phyloP scores from a whole-genome alignment of 2,329 filamentous ascomycete species.

The Ascosphaera apis region DNA sequence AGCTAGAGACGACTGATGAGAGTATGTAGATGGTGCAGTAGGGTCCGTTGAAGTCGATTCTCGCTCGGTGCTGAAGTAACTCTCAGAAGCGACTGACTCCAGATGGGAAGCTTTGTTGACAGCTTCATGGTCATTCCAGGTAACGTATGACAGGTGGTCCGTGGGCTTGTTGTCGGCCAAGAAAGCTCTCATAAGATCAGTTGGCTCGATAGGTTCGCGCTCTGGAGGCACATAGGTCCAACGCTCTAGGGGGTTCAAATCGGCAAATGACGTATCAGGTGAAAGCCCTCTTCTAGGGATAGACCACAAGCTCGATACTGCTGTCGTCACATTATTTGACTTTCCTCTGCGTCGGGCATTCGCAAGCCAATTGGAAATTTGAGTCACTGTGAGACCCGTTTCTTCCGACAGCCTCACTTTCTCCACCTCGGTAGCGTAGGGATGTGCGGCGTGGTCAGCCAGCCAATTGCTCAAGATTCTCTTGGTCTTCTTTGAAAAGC shows the following conservation, averaged over 20 bases:
- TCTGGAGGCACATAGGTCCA: slow-evolving; percentile 48
- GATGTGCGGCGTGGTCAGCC: slow-evolving; percentile 53
- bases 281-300: slow-evolving; percentile 39
- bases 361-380: slow-evolving; percentile 82
- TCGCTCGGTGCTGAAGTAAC: slow-evolving; percentile 29
- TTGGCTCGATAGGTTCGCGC: slow-evolving; percentile 42
- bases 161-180: too few relatives aligned
- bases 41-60: slow-evolving; percentile 30
- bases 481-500: slow-evolving; percentile 62
- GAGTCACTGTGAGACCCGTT: slow-evolving; percentile 59
- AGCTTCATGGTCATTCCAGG: slow-evolving; percentile 13
- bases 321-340: slow-evolving; percentile 41
- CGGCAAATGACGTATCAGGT: slow-evolving; percentile 23
- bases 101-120: slow-evolving; percentile 13
- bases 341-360: slow-evolving; percentile 72
- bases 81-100: slow-evolving; percentile 28
- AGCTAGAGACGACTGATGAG: slow-evolving; percentile 29
- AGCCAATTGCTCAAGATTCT: slow-evolving; percentile 71
- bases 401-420: slow-evolving; percentile 56
- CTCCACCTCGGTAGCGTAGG: slow-evolving; percentile 72
- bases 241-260: slow-evolving; percentile 43
- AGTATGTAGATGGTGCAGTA: slow-evolving; percentile 33
- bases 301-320: too few relatives aligned
- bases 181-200: slow-evolving; percentile 40
- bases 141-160: too few relatives aligned